Conservation (phyloP, 2,329 filamentous ascomycete species). For the Erysiphe pulchra region DNA sequence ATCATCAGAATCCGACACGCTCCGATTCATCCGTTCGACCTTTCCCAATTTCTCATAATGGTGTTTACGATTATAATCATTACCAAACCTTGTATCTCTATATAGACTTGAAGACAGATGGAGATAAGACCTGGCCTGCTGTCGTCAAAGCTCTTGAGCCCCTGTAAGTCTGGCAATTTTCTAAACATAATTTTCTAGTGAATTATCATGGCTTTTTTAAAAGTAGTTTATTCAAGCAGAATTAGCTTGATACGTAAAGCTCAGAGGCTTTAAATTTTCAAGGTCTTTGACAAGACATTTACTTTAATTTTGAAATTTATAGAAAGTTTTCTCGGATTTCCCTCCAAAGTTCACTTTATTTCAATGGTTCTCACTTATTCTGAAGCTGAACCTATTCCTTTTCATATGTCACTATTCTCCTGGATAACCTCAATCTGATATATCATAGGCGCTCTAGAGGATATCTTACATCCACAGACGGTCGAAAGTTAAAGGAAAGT, state of each 20-base stretch:
- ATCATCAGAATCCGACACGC: conserved; percentile 13
- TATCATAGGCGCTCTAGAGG: conserved; percentile 11
- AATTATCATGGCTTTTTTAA: too few species aligned
- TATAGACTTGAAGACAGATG: conserved; percentile 35
- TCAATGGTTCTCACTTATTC: too few species aligned
- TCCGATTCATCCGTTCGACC: conserved; percentile 14
- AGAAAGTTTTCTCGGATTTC: too few species aligned
- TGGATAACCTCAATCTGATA: background rate
- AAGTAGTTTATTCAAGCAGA: too few species aligned
- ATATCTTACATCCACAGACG: conserved; percentile 8
- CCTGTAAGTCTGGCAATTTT: conserved; percentile 17
- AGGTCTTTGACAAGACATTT: too few species aligned
- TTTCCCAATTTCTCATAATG: conserved; percentile 23
- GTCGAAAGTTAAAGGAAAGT: conserved; percentile 5
- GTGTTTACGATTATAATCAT: conserved; percentile 29
- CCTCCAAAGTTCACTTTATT: too few species aligned
- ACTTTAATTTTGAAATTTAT: too few species aligned
- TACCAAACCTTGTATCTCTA: conserved; percentile 36
- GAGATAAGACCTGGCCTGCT: conserved; percentile 25
- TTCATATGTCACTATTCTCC: too few species aligned
- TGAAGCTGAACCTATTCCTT: too few species aligned
- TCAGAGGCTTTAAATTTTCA: too few species aligned
- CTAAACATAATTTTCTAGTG: too few species aligned
- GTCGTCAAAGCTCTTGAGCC: conserved; percentile 30
- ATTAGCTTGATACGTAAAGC: too few species aligned